A percentile compares a stretch with the other conserved stretches of the same genome.
Evolutionary conservation across 495 filamentous ascomycete genomes (phyloP).

Genomic region (Lichenothelia convexa): DNA sequence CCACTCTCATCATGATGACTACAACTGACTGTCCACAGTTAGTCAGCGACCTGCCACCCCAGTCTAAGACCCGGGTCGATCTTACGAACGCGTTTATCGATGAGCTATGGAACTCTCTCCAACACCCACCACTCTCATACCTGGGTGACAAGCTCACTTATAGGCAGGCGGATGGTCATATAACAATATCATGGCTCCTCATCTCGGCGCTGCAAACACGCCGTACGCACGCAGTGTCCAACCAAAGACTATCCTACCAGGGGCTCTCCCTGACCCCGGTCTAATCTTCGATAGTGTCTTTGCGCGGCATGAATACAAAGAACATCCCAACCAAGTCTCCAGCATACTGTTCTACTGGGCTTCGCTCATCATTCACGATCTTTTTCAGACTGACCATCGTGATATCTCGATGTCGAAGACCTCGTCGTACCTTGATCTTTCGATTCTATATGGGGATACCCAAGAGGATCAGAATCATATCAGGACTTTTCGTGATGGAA

Average conservation of each 20-base stretch:
- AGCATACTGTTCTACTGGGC: constrained; percentile 43
- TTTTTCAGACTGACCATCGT: constrained; percentile 39
- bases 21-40: not conserved
- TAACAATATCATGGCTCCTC: constrained; percentile 38
- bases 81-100: constrained; percentile 53
- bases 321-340: constrained; percentile 38
- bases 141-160: constrained; percentile 49
- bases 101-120: constrained; percentile 47
- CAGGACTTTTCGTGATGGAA: constrained; percentile 37
- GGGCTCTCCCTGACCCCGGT: constrained; percentile 33
- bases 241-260: constrained; percentile 32
- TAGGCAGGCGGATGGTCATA: constrained; percentile 56
- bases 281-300: constrained; percentile 36
- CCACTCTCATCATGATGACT: not conserved
- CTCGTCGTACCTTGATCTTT: constrained; percentile 39
- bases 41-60: not conserved
- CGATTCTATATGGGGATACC: constrained; percentile 38
- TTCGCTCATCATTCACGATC: constrained; percentile 38
- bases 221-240: constrained; percentile 35
- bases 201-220: constrained; percentile 37
- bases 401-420: constrained; percentile 36
- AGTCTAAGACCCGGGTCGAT: constrained; percentile 40
- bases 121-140: constrained; percentile 34
- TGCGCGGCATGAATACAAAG: constrained; percentile 32
- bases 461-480: constrained; percentile 38